These are phyloP conservation scores for Phaeosphaeria sp. DNA, from an alignment of 2,329 filamentous ascomycete species.

Conservation along the genomic window DNA sequence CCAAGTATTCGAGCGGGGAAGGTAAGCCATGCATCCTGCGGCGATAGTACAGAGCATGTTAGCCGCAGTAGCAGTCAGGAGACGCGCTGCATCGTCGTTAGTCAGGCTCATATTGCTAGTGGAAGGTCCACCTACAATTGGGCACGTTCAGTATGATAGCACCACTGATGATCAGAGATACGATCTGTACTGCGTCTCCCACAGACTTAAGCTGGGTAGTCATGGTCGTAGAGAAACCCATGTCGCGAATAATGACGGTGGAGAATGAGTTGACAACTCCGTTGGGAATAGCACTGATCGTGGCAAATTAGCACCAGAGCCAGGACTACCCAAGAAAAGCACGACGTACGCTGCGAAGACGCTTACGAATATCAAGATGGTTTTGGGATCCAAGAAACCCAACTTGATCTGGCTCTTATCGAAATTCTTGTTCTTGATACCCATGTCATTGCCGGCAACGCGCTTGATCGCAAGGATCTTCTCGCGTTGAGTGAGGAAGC, in stretches of 20 bases:
- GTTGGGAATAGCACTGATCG: constrained; percentile 47
- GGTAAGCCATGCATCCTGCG: constrained; percentile 44
- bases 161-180: constrained; percentile 30
- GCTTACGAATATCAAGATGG: constrained; percentile 38
- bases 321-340: too few species aligned
- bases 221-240: constrained; percentile 43
- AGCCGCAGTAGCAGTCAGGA: constrained; percentile 27
- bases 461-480: constrained; percentile 41
- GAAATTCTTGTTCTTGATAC: constrained; percentile 57
- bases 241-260: constrained; percentile 26
- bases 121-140: constrained; percentile 23
- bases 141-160: constrained; percentile 42
- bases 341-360: constrained; percentile 22
- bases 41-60: constrained; percentile 43
- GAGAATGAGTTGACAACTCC: constrained; percentile 40
- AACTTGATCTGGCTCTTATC: constrained; percentile 53
- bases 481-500: constrained; percentile 21
- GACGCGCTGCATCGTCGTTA: background rate
- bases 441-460: constrained; percentile 53
- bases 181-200: constrained; percentile 14
- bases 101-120: background rate
- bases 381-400: constrained; percentile 52
- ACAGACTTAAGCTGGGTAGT: constrained; percentile 31
- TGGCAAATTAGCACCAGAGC: too few species aligned
- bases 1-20: constrained; percentile 46